These are phyloP conservation scores for Colletotrichum navitas DNA, from an alignment of 2,329 filamentous ascomycete genomes.

Conservation along the genomic window DNA sequence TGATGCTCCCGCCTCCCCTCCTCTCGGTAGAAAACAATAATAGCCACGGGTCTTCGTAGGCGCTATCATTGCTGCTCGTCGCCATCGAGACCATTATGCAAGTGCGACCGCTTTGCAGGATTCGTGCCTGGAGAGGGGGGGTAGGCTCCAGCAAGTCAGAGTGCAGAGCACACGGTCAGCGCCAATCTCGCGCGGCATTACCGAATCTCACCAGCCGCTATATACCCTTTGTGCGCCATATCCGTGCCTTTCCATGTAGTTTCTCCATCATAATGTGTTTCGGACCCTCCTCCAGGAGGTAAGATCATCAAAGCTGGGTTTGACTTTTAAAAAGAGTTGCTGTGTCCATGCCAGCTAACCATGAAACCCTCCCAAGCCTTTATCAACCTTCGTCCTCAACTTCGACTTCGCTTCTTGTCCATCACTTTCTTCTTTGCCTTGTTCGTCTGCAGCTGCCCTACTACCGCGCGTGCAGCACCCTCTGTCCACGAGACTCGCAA, in stretches of 20 bases:
- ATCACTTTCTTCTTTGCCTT: conserved; percentile 43
- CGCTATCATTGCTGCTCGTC: conserved; percentile 52
- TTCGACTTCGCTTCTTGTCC: conserved; percentile 44
- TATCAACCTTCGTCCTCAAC: conserved; percentile 46
- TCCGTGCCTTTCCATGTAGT: conserved; percentile 58
- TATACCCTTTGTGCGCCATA: conserved; percentile 66
- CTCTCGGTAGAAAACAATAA: conserved; percentile 45
- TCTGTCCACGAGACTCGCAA: conserved; percentile 44
- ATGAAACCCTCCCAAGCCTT: conserved; percentile 55
- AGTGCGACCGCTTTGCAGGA: conserved; percentile 49
- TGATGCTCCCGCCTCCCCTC: conserved; percentile 45
- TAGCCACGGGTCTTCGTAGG: conserved; percentile 49
- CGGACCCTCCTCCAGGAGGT: conserved; percentile 62
- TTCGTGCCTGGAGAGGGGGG: conserved; percentile 46
- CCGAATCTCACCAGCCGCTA: conserved; percentile 67
- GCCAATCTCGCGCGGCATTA: conserved; percentile 59
- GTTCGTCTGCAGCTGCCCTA: conserved; percentile 47
- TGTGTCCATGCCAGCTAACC: conserved; percentile 54
- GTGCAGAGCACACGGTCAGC: conserved; percentile 55
- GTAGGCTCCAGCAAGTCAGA: conserved; percentile 56
- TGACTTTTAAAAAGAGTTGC: conserved; percentile 48
- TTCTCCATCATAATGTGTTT: conserved; percentile 66
- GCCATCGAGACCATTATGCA: conserved; percentile 57
- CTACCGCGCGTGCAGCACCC: conserved; percentile 48
- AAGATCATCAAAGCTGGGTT: conserved; percentile 49